Base-by-base conservation (phyloP, 345 rosid species). In the Populus pruinosa region DNA sequence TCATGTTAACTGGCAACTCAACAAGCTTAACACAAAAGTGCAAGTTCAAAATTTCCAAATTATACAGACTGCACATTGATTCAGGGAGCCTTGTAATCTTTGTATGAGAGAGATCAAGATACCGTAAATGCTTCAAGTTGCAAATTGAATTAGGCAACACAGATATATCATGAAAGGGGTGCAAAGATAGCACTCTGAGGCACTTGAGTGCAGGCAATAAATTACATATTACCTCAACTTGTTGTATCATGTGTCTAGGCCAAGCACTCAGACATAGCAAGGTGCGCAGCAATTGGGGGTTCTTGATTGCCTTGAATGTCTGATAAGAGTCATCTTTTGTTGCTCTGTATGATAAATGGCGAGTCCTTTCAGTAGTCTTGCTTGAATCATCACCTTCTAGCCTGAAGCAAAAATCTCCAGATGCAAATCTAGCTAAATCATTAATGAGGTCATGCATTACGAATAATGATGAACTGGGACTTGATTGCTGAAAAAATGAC, bases 341-440 rank as follows among this genome's bases (percentile, higher is more conserved):
- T 67, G 21, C 41, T 67, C 20, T 33, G 36, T 14, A 33, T 8
- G 21, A 67, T 35, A 67, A 31, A 67, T 67, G 70, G 21, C 70
- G 43, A 35, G 70, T 67, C 23, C 41, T 67, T 7, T 35, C n/a
- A 14, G 41, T 67, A 5, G 20, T 18, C 41, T 33, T 17, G 41
- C 39, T 8, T 33, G 41, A 67, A 35, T 67, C 8, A 20, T 16
- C 70, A 31, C 21, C 70, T 6, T 67, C 70, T 8, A 31, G 41
- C 35, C 20, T 67, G 41, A 31, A 67, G 70, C 70, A 67, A 35
- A 67, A 67, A 2, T 63, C 79, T 62, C 82, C 76, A 13, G 79
- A 47, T 69, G 75, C 71, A 47, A 47, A 75, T 62, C n/a, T 29
- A 35, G 76, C 76, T 20, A 80, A 75, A 18, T 80, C 82, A 38